A percentile compares a stretch with the other conserved stretches of the same genome.
These are phyloP conservation scores for Ilyonectria mors-panacis DNA, from an alignment of 2,329 filamentous ascomycete species.

Conservation along the genomic window DNA sequence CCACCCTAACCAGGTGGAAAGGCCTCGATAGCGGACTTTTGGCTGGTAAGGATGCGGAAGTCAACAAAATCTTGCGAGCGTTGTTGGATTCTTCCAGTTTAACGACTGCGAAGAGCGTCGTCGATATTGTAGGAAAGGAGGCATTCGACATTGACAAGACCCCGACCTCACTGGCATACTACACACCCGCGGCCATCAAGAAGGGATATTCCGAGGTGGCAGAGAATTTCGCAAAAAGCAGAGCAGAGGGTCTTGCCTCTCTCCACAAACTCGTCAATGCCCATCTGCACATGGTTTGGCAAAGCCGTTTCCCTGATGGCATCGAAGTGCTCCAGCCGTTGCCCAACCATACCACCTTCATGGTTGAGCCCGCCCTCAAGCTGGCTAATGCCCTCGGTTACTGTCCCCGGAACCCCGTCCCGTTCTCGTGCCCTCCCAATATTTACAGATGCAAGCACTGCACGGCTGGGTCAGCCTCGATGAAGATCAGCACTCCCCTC, in stretches of 20 bases:
- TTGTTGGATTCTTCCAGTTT: slow-evolving; percentile 68
- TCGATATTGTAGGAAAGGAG: slow-evolving; percentile 71
- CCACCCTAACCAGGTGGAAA: slow-evolving; percentile 81
- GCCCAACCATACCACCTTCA: slow-evolving; percentile 79
- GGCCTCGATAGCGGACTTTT: slow-evolving; percentile 80
- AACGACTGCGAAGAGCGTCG: slow-evolving; percentile 73
- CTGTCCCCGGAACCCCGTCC: slow-evolving; percentile 82
- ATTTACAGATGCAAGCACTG: slow-evolving; percentile 81
- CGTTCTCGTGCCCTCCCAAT: slow-evolving; percentile 88
- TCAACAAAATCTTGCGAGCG: slow-evolving; percentile 74
- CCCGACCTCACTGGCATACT: slow-evolving; percentile 82
- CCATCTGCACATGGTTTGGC: slow-evolving; percentile 89
- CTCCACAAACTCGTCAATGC: slow-evolving; percentile 85
- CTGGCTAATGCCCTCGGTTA: slow-evolving; percentile 82
- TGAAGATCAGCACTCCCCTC: slow-evolving; percentile 77
- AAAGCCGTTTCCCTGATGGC: slow-evolving; percentile 82
- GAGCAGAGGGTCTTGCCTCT: slow-evolving; percentile 72
- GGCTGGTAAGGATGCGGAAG: slow-evolving; percentile 75
- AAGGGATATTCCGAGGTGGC: slow-evolving; percentile 78
- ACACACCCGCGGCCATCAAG: slow-evolving; percentile 74
- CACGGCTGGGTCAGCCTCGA: slow-evolving; percentile 69
- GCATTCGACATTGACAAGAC: slow-evolving; percentile 76
- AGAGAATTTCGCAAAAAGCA: slow-evolving; percentile 70
- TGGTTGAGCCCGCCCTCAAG: slow-evolving; percentile 78
- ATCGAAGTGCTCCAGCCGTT: slow-evolving; percentile 87